Evolutionary conservation across 225 moss, liverwort and hornwort genomes (phyloP).

Genomic region (Physcomitrellopsis africana): DNA sequence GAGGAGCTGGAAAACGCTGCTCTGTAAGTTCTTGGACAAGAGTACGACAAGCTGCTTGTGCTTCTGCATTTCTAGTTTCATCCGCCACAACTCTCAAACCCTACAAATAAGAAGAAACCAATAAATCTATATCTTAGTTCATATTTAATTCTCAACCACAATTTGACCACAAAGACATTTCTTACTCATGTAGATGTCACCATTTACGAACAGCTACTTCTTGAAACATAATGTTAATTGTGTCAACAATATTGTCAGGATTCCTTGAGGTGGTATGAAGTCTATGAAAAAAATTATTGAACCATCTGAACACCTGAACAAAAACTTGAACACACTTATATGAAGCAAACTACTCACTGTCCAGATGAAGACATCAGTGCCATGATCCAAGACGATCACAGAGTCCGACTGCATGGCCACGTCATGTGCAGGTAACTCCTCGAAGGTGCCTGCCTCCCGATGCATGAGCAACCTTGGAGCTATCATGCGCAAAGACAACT

Average conservation of each 20-base stretch:
- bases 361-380: conserved; percentile 98
- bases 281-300: neutral
- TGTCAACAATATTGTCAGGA: neutral
- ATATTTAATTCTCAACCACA: neutral
- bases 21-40: conserved; percentile 95
- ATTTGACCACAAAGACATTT: neutral
- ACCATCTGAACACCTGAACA: neutral
- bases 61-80: conserved; percentile 75
- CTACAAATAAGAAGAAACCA: conserved; percentile 39
- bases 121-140: neutral
- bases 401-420: conserved; percentile 94
- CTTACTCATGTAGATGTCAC: no score
- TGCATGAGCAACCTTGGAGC: conserved; percentile 99
- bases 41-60: conserved; percentile 88
- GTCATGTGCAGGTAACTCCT: conserved; percentile 95
- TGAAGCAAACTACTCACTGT: conserved; percentile 54
- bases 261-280: neutral
- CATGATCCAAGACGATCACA: conserved; percentile 93
- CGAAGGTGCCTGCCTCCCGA: conserved; percentile 96
- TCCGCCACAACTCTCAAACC: conserved; percentile 81
- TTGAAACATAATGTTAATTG: conserved; percentile 6
- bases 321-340: conserved; percentile 11
- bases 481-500: conserved; percentile 95
- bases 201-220: conserved; percentile 3
- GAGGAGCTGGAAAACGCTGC: conserved; percentile 94